These are phyloP conservation scores for Tetracentron sinense DNA, from an alignment of 164 flowering plant genomes.

Conservation along the genomic window DNA sequence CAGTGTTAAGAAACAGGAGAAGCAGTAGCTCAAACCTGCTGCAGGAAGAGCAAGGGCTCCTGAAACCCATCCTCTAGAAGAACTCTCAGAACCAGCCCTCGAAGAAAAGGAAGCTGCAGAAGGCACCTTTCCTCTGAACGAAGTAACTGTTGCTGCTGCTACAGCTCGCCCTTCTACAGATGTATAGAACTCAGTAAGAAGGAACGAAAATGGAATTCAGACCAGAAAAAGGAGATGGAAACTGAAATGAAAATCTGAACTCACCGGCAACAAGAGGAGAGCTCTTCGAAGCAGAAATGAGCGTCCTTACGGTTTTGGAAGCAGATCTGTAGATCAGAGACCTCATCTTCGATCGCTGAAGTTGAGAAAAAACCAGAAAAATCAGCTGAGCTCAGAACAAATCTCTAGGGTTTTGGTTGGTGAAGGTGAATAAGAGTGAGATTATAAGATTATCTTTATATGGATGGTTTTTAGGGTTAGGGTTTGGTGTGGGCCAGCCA, in stretches of 20 bases:
- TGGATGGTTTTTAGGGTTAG: too few species aligned
- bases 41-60: slow-evolving; percentile 74
- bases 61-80: slow-evolving; percentile 60
- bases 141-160: slow-evolving; percentile 62
- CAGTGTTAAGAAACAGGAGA: slow-evolving; percentile 2
- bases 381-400: not conserved
- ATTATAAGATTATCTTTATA: too few species aligned
- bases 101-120: slow-evolving; percentile 42
- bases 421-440: too few species aligned
- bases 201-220: not conserved
- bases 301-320: slow-evolving; percentile 53
- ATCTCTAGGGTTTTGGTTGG: not conserved
- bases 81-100: slow-evolving; percentile 39
- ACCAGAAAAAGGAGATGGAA: not conserved
- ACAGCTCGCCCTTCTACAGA: slow-evolving; percentile 66
- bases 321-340: slow-evolving; percentile 75
- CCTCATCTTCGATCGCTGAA: slow-evolving; percentile 42
- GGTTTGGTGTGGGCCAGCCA: too few species aligned
- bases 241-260: not conserved
- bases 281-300: slow-evolving; percentile 53
- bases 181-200: slow-evolving; percentile 1
- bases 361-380: not conserved
- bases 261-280: slow-evolving; percentile 57
- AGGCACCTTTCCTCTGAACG: slow-evolving; percentile 45
- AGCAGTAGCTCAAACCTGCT: slow-evolving; percentile 53